Conservation (phyloP, 257 asterid genomes). For the Fraxinus pennsylvanica region DNA sequence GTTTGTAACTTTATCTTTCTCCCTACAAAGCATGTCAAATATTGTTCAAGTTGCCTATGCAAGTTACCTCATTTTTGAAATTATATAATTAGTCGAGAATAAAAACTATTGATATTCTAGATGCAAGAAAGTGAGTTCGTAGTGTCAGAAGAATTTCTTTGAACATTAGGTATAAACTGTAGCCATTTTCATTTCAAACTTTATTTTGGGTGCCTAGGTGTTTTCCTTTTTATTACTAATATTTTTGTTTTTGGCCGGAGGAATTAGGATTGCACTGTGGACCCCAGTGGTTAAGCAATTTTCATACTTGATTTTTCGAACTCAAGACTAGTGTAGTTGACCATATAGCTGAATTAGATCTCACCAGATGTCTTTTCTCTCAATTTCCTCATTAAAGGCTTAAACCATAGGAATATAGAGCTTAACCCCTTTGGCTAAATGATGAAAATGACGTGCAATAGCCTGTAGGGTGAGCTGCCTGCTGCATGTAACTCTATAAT, state of each 20-base stretch:
- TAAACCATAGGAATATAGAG: neutral
- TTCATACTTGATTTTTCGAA: too few relatives aligned
- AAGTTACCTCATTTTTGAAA: neutral
- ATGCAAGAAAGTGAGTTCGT: neutral
- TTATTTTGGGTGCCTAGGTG: neutral
- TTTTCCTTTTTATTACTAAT: too few relatives aligned
- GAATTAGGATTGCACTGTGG: neutral
- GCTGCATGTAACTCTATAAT: neutral
- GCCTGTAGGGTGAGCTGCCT: neutral
- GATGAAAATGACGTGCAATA: neutral
- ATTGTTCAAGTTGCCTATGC: constrained; percentile 5
- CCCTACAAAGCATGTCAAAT: neutral
- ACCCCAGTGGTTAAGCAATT: neutral
- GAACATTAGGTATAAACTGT: neutral
- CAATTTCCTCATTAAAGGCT: neutral
- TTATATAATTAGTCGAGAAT: neutral
- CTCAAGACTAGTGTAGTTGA: neutral
- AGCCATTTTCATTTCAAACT: neutral
- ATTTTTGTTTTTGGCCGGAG: neutral
- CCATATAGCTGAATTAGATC: neutral
- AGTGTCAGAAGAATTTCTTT: neutral
- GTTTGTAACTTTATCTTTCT: constrained; percentile 42
- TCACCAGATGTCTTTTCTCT: neutral
- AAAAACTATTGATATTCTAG: neutral
- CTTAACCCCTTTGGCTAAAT: neutral